Conservation (phyloP, 2,329 filamentous ascomycete species). For the Pseudodiploospora longispora region DNA sequence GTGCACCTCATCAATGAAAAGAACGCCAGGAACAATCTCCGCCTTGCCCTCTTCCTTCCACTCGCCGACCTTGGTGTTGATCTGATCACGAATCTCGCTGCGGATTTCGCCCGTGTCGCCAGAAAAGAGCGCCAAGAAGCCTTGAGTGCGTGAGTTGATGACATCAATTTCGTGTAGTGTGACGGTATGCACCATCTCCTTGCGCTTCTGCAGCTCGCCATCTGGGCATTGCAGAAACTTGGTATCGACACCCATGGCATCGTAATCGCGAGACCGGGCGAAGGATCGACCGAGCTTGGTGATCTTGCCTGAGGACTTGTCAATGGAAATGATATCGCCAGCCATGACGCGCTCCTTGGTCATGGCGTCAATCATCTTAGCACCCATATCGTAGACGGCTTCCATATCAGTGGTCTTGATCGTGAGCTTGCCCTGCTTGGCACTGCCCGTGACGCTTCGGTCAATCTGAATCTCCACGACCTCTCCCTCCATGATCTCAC, state of each 20-base stretch:
- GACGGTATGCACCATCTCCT: constrained; percentile 95
- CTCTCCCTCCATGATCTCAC: constrained; percentile 97
- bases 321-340: constrained; percentile 95
- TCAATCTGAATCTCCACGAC: constrained; percentile 99
- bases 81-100: constrained; percentile 95
- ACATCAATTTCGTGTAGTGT: constrained; percentile 97
- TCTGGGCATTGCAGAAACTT: constrained; percentile 98
- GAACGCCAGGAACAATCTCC: constrained; percentile 90
- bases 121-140: constrained; percentile 93
- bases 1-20: constrained; percentile 98
- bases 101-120: constrained; percentile 97
- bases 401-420: constrained; percentile 99
- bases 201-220: constrained; percentile 92
- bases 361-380: constrained; percentile 99
- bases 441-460: constrained; percentile 87
- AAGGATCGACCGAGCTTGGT: constrained; percentile 94
- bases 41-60: constrained; percentile 99
- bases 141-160: constrained; percentile 98
- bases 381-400: constrained; percentile 98
- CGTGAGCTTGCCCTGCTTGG: constrained; percentile 97
- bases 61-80: constrained; percentile 97
- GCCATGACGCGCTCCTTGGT: constrained; percentile 99
- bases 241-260: constrained; percentile 96
- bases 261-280: constrained; percentile 92
- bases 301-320: constrained; percentile 97